These are phyloP conservation scores for Pseudoscleropodium purum DNA, from an alignment of 225 moss, liverwort and hornwort species.

Conservation along the genomic window DNA sequence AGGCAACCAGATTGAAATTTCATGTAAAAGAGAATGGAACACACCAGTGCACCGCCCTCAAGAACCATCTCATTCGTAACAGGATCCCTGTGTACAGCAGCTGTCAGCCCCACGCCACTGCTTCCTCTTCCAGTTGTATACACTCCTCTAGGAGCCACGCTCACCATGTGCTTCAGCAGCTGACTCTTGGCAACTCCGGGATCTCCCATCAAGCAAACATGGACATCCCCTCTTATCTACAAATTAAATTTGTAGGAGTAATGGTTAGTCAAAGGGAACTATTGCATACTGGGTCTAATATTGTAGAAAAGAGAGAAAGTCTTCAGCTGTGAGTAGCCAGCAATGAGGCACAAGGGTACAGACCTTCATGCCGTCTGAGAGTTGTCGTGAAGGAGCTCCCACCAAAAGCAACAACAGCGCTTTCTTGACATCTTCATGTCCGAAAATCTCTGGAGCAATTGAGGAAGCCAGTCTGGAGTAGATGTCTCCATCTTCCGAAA, in stretches of 20 bases:
- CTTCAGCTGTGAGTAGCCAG: neutral
- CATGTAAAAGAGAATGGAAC: neutral
- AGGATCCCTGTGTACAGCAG: constrained; percentile 88
- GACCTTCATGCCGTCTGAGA: constrained; percentile 94
- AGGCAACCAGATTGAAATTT: neutral
- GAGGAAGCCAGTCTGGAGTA: constrained; percentile 82
- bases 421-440: constrained; percentile 97
- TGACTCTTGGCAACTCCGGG: constrained; percentile 98
- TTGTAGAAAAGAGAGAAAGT: neutral
- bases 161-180: constrained; percentile 87
- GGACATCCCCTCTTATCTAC: constrained; percentile 89
- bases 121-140: constrained; percentile 95
- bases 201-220: constrained; percentile 96
- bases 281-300: neutral
- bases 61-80: constrained; percentile 90
- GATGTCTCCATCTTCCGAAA: constrained; percentile 80
- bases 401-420: constrained; percentile 84
- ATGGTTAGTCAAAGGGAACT: neutral
- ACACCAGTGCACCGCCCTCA: constrained; percentile 92
- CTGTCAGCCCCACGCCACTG: constrained; percentile 91
- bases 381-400: constrained; percentile 84
- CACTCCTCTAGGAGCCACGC: constrained; percentile 82
- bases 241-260: neutral
- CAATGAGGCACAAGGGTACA: neutral
- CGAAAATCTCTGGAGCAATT: constrained; percentile 96